Evolutionary conservation across 2,329 filamentous ascomycete genomes (phyloP), one percentile per base, ranked within the genome.

Genomic region (Leptographium radiaticola): DNA sequence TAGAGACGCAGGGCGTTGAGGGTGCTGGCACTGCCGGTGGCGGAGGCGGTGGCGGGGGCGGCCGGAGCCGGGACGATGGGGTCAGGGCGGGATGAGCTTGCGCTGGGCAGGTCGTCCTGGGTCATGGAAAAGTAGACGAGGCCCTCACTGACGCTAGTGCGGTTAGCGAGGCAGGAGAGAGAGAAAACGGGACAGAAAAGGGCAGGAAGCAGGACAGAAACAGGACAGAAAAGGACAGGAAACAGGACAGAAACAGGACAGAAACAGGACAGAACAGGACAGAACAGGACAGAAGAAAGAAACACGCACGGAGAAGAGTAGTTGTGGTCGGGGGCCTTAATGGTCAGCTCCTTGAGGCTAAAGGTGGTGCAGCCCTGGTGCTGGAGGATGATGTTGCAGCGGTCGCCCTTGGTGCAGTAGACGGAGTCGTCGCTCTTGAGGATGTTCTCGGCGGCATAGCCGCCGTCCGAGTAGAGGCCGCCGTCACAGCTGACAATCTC

Each of bases 121-220:
- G 82, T 79, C 90, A 96, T 95, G 47, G 87, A 80, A 33, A 97
- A 77, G 64, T 96, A 96, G 1, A 97, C 80, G 77, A 96, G 84
- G 46, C 93, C 91, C 75, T 95, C 87, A 68, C 91, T 84, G 52
- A 95, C 84, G 53, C 87, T 91, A 16, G 25, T 10, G 11, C 25
- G 12, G 13, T 13, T n/a, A 20, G 13, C 12, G 25, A 25, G 25
- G 30, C 4, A n/a, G 30, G 8, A 33, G 15, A 13, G 40, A 46
- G 44, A 12, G 25, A 15, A 16, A 34, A 36, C 18, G 13, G 20
- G 43, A 6, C 9, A 25, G 25, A 48, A 20, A 33, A 1, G 30
- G 46, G 2, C 11, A 25, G 25, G n/a, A n/a, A n/a, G n/a, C n/a
- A n/a, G n/a, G n/a, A n/a, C n/a, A n/a, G n/a, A n/a, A n/a, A n/a